phyloP scores from a whole-genome alignment of 176 grass and related monocot species.

The Zizania latifolia region DNA sequence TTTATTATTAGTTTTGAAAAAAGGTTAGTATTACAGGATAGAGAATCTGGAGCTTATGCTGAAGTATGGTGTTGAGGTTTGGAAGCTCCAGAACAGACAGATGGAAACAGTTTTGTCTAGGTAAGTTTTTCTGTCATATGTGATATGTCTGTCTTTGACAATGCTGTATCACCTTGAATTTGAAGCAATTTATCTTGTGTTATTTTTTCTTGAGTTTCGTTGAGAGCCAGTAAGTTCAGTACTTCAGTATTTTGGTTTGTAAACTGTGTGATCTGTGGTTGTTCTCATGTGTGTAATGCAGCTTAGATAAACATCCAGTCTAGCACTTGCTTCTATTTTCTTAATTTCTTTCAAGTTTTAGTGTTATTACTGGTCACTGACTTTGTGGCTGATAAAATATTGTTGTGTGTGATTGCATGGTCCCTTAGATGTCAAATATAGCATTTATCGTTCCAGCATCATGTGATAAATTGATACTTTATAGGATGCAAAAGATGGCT shows the following conservation, averaged over 20 bases:
- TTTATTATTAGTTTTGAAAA: constrained; percentile 18
- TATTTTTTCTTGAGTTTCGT: constrained; percentile 13
- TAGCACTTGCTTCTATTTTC: neutral
- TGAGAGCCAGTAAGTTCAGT: neutral
- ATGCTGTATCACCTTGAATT: neutral
- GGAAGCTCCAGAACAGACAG: constrained; percentile 84
- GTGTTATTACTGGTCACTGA: neutral
- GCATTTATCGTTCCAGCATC: neutral
- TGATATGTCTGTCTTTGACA: neutral
- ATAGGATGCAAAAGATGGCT: constrained; percentile 76
- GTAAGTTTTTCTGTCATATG: constrained; percentile 32
- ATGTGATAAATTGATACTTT: constrained; percentile 4
- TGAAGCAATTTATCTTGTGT: neutral
- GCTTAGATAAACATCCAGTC: neutral
- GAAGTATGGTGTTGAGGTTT: constrained; percentile 82
- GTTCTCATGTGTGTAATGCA: neutral
- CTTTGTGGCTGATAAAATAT: neutral
- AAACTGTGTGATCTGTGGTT: neutral
- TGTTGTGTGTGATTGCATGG: neutral
- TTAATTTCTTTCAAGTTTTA: constrained; percentile 1
- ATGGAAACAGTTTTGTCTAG: constrained; percentile 87
- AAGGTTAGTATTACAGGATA: constrained; percentile 57
- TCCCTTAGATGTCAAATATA: neutral
- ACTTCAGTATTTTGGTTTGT: too few species aligned
- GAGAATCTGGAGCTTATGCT: constrained; percentile 95